Percentiles rank a stretch among this genome's conserved stretches.
Conservation (phyloP, 257 asterid genomes). For the Sherardia arvensis region DNA sequence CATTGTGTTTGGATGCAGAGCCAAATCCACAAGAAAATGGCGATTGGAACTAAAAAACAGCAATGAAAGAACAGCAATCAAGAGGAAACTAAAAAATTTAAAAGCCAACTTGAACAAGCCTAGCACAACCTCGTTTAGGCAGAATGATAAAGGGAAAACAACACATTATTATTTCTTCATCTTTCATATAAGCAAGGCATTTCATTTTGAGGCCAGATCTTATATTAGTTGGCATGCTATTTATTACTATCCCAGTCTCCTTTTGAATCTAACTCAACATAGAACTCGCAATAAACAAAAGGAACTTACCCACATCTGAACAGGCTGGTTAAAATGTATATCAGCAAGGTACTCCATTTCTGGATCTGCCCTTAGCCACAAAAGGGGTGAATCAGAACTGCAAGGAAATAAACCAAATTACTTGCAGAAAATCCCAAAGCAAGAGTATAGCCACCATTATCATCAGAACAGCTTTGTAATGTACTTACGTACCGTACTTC, state of each 20-base stretch:
- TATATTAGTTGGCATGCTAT: neutral
- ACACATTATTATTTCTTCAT: neutral
- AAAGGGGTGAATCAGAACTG: slow-evolving; percentile 92
- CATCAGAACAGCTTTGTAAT: slow-evolving; percentile 1
- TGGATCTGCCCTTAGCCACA: slow-evolving; percentile 98
- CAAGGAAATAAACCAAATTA: slow-evolving; percentile 11
- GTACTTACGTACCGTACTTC: slow-evolving; percentile 66
- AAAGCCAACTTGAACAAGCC: neutral
- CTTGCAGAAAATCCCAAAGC: slow-evolving; percentile 1
- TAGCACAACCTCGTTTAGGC: neutral
- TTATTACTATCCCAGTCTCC: too few relatives aligned
- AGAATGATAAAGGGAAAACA: neutral
- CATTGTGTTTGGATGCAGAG: neutral
- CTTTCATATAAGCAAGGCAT: neutral
- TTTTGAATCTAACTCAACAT: neutral
- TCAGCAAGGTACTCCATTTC: slow-evolving; percentile 98
- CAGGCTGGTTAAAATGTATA: slow-evolving; percentile 81
- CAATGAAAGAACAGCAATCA: neutral
- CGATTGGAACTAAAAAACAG: neutral
- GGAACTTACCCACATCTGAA: slow-evolving; percentile 95
- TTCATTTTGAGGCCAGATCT: neutral
- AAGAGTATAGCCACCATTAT: neutral
- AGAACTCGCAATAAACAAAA: slow-evolving; percentile 3
- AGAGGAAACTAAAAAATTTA: neutral
- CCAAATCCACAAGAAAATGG: neutral